Evolutionary conservation across 129 eudicot genomes (phyloP), one percentile per base, ranked within the genome.

Genomic region (Centella asiatica): DNA sequence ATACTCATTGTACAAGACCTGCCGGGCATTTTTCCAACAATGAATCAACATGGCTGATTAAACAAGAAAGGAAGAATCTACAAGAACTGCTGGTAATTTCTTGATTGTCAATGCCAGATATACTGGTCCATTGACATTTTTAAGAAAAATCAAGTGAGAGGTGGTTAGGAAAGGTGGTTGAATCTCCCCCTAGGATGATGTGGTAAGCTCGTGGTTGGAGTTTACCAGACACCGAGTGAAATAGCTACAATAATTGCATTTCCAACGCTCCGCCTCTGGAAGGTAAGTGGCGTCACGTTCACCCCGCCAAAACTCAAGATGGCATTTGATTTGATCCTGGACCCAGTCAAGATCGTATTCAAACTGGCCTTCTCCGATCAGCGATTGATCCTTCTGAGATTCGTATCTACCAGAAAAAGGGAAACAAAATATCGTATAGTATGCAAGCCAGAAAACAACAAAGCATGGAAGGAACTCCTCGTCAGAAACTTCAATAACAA

Each of bases 291-390:
- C 85, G 54, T 83, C 86, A 67, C 97, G 72, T 65, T 83, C 78
- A 6, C 97, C 93, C 24, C 28, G 72, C 95, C 97, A 86, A 62
- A 90, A 83, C 75, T 90, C 95, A 27, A 90, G 81, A 54, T 74
- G 74, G 47, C 72, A 69, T 65, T 61, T 78, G 11, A 83, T 68
- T 65, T 81, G 82, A 66, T 47, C 70, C 44, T 39, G 33, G 17
- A 90, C 73, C 89, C 84, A 86, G n/a, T 77, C 61, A 40, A 66
- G 72, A 39, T 86, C 85, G 49, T 83, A 81, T 57, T 46, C 36
- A 62, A 78, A 83, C 53, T 81, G 70, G 45, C 69, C 74, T 74
- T 90, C 95, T 13, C 85, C 69, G 13, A 86, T 73, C 83, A 90
- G 70, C 19, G 90, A 77, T 10, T 80, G 82, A 67, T 89, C 95